Conservation (phyloP, 495 filamentous ascomycete genomes). For the Penicillium psychrofluorescens region DNA sequence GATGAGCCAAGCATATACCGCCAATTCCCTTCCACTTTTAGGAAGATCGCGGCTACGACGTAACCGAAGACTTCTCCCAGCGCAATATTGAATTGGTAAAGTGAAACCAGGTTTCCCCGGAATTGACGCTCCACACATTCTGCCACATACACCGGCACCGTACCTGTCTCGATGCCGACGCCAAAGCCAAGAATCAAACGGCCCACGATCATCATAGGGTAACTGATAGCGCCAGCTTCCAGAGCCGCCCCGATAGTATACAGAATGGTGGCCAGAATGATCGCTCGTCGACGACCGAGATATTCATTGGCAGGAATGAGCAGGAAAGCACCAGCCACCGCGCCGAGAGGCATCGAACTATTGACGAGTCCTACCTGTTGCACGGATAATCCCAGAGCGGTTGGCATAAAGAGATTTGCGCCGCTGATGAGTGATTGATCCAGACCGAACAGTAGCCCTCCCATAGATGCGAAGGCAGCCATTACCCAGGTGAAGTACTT, state of each 20-base stretch:
- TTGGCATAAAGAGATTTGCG: slow-evolving; percentile 51
- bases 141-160: slow-evolving; percentile 51
- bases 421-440: slow-evolving; percentile 56
- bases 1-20: slow-evolving; percentile 57
- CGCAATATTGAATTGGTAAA: slow-evolving; percentile 59
- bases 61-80: slow-evolving; percentile 57
- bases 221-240: slow-evolving; percentile 51
- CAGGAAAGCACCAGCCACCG: slow-evolving; percentile 53
- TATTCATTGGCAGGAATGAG: slow-evolving; percentile 51
- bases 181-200: slow-evolving; percentile 53
- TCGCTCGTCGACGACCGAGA: slow-evolving; percentile 50
- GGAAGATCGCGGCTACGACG: slow-evolving; percentile 55
- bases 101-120: slow-evolving; percentile 54
- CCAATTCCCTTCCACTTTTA: slow-evolving; percentile 53
- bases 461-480: slow-evolving; percentile 55
- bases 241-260: slow-evolving; percentile 56
- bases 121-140: slow-evolving; percentile 38
- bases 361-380: slow-evolving; percentile 46
- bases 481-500: slow-evolving; percentile 49
- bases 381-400: slow-evolving; percentile 31
- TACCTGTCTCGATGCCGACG: slow-evolving; percentile 55
- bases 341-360: slow-evolving; percentile 53
- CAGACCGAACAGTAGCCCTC: slow-evolving; percentile 53
- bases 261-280: slow-evolving; percentile 50
- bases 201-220: slow-evolving; percentile 53